phyloP scores from a whole-genome alignment of 75 land plant genomes.

The Pinus albicaulis region DNA sequence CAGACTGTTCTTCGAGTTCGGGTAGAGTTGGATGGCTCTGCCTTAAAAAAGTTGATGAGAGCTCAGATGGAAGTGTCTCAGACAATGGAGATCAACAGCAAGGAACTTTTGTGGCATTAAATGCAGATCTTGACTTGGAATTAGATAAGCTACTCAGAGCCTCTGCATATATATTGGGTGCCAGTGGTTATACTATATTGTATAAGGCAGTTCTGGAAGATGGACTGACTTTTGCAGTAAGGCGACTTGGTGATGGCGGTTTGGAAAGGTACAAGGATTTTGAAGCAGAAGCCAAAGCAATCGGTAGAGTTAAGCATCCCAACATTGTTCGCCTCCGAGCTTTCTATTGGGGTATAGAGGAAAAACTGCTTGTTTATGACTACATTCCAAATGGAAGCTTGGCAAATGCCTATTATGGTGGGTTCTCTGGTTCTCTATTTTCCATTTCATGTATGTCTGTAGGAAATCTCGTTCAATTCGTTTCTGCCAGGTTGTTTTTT shows the following conservation, averaged over 20 bases:
- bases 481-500: neutral
- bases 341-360: constrained; percentile 77
- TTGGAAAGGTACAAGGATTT: constrained; percentile 51
- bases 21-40: constrained; percentile 10
- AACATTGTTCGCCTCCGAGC: constrained; percentile 67
- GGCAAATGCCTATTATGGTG: constrained; percentile 61
- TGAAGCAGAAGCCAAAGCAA: constrained; percentile 48
- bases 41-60: constrained; percentile 13
- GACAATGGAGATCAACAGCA: constrained; percentile 21
- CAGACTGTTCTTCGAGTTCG: constrained; percentile 9
- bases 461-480: neutral
- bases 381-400: constrained; percentile 87
- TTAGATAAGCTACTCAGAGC: constrained; percentile 74
- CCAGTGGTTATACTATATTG: constrained; percentile 65
- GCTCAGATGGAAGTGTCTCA: constrained; percentile 18
- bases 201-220: constrained; percentile 87
- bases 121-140: constrained; percentile 62
- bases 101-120: constrained; percentile 47
- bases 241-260: constrained; percentile 62
- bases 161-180: constrained; percentile 84
- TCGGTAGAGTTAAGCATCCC: constrained; percentile 68
- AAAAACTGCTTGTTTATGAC: constrained; percentile 83
- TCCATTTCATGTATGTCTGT: neutral
- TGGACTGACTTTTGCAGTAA: constrained; percentile 63
- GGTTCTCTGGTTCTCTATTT: constrained; percentile 10